These are phyloP conservation scores for Fusarium circinatum DNA, from an alignment of 2,329 filamentous ascomycete genomes.

Conservation along the genomic window DNA sequence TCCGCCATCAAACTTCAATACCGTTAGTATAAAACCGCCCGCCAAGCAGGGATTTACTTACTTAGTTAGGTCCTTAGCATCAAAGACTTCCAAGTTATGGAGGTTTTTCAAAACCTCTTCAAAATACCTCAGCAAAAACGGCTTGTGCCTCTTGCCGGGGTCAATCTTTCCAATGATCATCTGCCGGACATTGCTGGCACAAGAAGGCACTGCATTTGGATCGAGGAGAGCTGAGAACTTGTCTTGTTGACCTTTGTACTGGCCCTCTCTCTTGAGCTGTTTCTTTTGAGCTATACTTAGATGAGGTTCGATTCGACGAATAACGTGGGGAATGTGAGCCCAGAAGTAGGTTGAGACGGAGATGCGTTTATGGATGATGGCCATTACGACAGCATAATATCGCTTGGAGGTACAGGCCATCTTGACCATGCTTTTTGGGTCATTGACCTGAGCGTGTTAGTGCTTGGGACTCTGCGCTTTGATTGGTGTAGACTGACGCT, in stretches of 20 bases:
- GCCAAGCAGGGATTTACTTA: neutral
- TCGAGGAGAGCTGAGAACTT: neutral
- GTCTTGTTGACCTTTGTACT: neutral
- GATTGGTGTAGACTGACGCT: neutral
- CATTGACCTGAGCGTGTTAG: neutral
- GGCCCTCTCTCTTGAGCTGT: neutral
- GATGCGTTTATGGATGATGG: neutral
- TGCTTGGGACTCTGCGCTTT: rapidly evolving
- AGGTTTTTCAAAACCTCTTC: conserved; percentile 15
- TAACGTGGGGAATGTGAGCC: neutral
- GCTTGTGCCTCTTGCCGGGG: neutral
- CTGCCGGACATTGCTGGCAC: conserved; percentile 4
- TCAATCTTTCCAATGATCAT: neutral
- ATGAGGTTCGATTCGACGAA: neutral
- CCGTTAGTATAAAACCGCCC: rapidly evolving
- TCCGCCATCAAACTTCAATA: neutral
- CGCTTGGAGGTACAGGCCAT: conserved; percentile 10
- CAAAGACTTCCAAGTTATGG: neutral
- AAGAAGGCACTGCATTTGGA: neutral
- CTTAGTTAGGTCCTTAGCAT: neutral
- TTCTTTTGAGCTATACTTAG: conserved; percentile 12
- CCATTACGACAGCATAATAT: neutral
- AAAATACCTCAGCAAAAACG: neutral
- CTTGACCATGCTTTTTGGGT: neutral
- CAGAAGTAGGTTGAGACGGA: neutral